Evolutionary conservation across 768 basidiomycete genomes (phyloP).

Genomic region (Naganishia randhawae): DNA sequence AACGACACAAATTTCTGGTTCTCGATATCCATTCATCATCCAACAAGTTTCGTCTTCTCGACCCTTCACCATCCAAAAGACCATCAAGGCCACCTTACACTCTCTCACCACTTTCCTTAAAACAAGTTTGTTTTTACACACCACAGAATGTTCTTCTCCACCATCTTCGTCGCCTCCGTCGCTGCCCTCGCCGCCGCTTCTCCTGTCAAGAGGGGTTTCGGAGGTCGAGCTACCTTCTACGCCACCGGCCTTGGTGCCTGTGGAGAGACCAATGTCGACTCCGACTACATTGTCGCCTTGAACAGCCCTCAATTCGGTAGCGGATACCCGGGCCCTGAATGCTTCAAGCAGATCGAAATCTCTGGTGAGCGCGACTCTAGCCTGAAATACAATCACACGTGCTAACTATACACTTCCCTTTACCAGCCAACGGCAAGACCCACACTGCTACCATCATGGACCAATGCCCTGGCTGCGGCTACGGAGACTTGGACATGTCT

Average conservation of each 20-base stretch:
- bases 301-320: constrained; percentile 55
- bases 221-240: constrained; percentile 51
- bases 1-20: neutral
- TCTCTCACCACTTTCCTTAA: constrained; percentile 16
- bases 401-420: neutral
- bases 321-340: constrained; percentile 64
- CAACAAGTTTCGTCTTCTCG: constrained; percentile 2
- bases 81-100: constrained; percentile 12
- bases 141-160: constrained; percentile 28
- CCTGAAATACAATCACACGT: neutral
- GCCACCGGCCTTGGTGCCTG: constrained; percentile 55
- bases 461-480: constrained; percentile 67
- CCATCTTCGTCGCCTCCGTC: constrained; percentile 31
- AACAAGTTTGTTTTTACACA: neutral
- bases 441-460: constrained; percentile 63
- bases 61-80: neutral
- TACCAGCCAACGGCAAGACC: constrained; percentile 48
- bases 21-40: neutral
- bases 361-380: constrained; percentile 54
- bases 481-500: constrained; percentile 66
- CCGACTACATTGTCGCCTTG: constrained; percentile 29
- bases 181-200: constrained; percentile 22
- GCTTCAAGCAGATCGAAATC: constrained; percentile 61
- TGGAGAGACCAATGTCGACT: constrained; percentile 43
- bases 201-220: constrained; percentile 37